Conservation (phyloP, 2,329 filamentous ascomycete species). For the Alternaria ventricosa region DNA sequence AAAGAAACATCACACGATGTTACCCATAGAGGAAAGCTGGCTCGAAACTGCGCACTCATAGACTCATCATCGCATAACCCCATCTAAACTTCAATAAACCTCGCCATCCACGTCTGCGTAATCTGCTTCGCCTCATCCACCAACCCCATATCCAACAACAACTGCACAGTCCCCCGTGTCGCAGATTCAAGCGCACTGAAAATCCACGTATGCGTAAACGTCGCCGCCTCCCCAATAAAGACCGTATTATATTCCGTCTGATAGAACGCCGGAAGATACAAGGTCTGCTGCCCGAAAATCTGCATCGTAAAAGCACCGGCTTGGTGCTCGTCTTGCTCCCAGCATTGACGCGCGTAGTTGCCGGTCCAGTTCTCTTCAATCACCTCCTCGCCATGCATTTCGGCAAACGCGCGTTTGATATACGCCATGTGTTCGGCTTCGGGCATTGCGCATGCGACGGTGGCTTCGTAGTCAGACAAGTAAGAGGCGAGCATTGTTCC, state of each 20-base stretch:
- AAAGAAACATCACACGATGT: too few species aligned
- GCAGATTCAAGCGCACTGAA: slow-evolving; percentile 68
- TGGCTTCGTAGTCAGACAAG: neutral
- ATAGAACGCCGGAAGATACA: slow-evolving; percentile 73
- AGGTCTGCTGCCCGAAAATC: slow-evolving; percentile 66
- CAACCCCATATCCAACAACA: slow-evolving; percentile 66
- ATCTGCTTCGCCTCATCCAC: slow-evolving; percentile 72
- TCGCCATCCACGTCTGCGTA: slow-evolving; percentile 68
- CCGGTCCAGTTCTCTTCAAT: slow-evolving; percentile 67
- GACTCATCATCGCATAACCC: too few species aligned
- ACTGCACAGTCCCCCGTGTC: slow-evolving; percentile 66
- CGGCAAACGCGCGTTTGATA: slow-evolving; percentile 66
- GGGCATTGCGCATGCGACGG: neutral
- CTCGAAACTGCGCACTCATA: too few species aligned
- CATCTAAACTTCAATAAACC: slow-evolving; percentile 57
- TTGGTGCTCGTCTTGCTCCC: slow-evolving; percentile 65
- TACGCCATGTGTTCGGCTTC: slow-evolving; percentile 60
- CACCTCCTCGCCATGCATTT: slow-evolving; percentile 63
- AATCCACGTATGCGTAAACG: slow-evolving; percentile 73
- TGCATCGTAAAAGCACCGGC: slow-evolving; percentile 67
- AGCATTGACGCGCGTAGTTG: slow-evolving; percentile 67
- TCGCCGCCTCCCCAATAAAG: slow-evolving; percentile 61
- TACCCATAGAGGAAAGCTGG: too few species aligned
- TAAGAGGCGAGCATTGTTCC: slow-evolving; percentile 59
- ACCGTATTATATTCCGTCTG: slow-evolving; percentile 70